Evolutionary conservation across 331 rosid genomes (phyloP).

Genomic region (Rhamnella rubrinervis): DNA sequence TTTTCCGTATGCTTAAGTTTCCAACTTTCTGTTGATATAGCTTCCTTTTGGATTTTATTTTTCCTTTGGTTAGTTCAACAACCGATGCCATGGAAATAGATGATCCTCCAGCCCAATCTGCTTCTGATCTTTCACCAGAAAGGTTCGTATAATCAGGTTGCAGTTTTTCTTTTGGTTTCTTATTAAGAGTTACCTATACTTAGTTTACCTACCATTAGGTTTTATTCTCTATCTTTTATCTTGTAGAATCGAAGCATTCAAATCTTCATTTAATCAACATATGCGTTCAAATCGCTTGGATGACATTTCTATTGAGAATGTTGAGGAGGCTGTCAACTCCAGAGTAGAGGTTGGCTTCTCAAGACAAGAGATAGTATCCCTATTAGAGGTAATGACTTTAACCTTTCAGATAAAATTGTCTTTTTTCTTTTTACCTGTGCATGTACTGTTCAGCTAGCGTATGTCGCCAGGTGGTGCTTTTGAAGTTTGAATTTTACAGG

Average conservation of each 20-base stretch:
- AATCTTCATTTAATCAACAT: constrained; percentile 77
- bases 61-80: constrained; percentile 40
- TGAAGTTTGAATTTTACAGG: neutral
- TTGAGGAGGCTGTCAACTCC: constrained; percentile 62
- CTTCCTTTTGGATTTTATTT: neutral
- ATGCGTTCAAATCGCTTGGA: constrained; percentile 78
- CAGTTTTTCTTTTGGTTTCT: constrained; percentile 11
- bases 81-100: constrained; percentile 76
- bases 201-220: constrained; percentile 15
- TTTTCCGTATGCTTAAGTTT: neutral
- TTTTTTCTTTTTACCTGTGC: neutral
- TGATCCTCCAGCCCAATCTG: constrained; percentile 52
- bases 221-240: neutral
- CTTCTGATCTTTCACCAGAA: constrained; percentile 50
- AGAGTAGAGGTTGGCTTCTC: constrained; percentile 49
- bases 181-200: neutral
- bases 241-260: constrained; percentile 74
- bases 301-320: constrained; percentile 55
- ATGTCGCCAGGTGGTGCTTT: constrained; percentile 7
- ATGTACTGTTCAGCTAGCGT: neutral
- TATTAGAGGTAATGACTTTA: constrained; percentile 62
- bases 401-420: neutral
- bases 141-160: constrained; percentile 43
- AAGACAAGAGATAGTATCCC: constrained; percentile 53
- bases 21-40: constrained; percentile 2